A percentile compares a stretch with the other conserved stretches of the same genome.
phyloP scores from a whole-genome alignment of 83 land plant genomes.

The Picea engelmannii region DNA sequence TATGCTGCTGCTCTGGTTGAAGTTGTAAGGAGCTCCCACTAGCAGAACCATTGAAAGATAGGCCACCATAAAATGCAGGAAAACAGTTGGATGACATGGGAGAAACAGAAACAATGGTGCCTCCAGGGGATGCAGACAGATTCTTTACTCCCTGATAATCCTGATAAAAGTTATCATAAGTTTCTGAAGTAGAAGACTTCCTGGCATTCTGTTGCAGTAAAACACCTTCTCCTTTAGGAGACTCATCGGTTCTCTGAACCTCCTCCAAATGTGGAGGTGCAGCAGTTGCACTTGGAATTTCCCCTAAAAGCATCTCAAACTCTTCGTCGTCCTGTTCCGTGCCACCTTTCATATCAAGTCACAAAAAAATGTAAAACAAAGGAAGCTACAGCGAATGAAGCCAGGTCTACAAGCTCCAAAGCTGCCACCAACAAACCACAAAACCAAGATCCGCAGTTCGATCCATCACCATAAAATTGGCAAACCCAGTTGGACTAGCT shows the following conservation, averaged over 20 bases:
- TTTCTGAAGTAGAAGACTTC: conserved; percentile 8
- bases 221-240: not conserved
- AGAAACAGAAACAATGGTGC: conserved; percentile 13
- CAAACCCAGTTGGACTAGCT: conserved; percentile 4
- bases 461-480: conserved; percentile 1
- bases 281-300: conserved; percentile 46
- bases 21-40: conserved; percentile 13
- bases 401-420: conserved; percentile 15
- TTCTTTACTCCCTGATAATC: conserved; percentile 7
- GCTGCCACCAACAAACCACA: conserved; percentile 10
- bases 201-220: not conserved
- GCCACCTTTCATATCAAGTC: conserved; percentile 13
- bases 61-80: conserved; percentile 21
- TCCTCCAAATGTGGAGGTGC: conserved; percentile 15
- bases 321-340: conserved; percentile 25
- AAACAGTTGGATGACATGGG: conserved; percentile 3
- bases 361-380: not conserved
- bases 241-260: not conserved
- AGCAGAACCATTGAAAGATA: conserved; percentile 4
- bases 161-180: conserved; percentile 13
- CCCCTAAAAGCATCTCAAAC: conserved; percentile 38
- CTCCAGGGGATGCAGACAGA: conserved; percentile 12
- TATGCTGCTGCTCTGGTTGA: conserved; percentile 12
- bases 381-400: not conserved
- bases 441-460: not conserved